Percentiles rank a stretch among this genome's conserved stretches.
These are phyloP conservation scores for Arthrobotrys musiformis DNA, from an alignment of 2,329 filamentous ascomycete species.

Conservation along the genomic window DNA sequence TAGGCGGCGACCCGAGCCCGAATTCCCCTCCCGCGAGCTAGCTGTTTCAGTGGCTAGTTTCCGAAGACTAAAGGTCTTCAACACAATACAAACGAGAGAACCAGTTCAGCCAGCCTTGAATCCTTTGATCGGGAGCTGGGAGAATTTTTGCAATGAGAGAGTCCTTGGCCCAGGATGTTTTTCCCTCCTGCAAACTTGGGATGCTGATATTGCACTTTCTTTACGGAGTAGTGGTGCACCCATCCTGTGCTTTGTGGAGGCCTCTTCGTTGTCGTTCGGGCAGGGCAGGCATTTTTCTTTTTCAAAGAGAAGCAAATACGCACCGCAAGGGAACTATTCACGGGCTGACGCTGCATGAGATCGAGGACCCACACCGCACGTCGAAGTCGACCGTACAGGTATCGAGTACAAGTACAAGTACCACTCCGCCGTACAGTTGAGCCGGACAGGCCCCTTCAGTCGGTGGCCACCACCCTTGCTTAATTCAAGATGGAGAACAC, in stretches of 20 bases:
- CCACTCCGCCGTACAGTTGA: constrained; percentile 8
- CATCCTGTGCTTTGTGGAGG: not conserved
- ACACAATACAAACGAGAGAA: not conserved
- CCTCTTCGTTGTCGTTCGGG: constrained; percentile 10
- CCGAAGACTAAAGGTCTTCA: not conserved
- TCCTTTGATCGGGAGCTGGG: not conserved
- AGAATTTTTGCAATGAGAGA: not conserved
- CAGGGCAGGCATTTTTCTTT: constrained; percentile 14
- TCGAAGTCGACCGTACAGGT: constrained; percentile 10
- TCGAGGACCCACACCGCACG: constrained; percentile 13
- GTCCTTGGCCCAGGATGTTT: not conserved
- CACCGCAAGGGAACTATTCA: not conserved
- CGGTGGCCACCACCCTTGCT: constrained; percentile 40
- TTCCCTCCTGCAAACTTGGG: not conserved
- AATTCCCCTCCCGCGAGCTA: constrained; percentile 42
- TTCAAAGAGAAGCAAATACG: constrained; percentile 6
- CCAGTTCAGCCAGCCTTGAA: not conserved
- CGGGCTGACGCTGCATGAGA: constrained; percentile 23
- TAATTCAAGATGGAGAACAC: constrained; percentile 15
- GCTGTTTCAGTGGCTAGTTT: constrained; percentile 42
- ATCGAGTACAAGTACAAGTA: constrained; percentile 36
- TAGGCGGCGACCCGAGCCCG: constrained; percentile 44
- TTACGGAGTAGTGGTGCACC: not conserved
- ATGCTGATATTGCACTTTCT: constrained; percentile 1
- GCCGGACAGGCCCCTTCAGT: constrained; percentile 14